phyloP scores from a whole-genome alignment of 305 asterid species.

The Rubia occidens region DNA sequence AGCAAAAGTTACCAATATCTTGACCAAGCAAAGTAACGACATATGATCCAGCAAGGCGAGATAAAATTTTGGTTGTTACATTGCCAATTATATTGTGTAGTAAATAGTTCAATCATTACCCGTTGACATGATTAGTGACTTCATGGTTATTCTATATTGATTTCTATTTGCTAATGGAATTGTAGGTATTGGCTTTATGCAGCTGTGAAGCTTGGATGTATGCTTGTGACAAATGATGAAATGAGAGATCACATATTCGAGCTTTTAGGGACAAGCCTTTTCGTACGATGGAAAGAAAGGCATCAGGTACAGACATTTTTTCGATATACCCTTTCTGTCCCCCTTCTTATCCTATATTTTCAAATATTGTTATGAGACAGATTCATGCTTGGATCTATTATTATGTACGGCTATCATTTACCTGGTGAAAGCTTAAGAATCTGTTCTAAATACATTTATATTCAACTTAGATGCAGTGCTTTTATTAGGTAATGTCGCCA shows the following conservation, averaged over 20 bases:
- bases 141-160: not conserved
- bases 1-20: too few relatives aligned
- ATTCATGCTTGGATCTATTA: not conserved
- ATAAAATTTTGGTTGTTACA: too few relatives aligned
- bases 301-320: slow-evolving; percentile 52
- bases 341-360: not conserved
- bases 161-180: not conserved
- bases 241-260: slow-evolving; percentile 99
- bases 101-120: not conserved
- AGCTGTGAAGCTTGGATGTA: slow-evolving; percentile 73
- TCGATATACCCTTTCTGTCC: not conserved
- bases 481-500: not conserved
- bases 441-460: not conserved
- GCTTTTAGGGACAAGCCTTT: slow-evolving; percentile 74
- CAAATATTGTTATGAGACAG: not conserved
- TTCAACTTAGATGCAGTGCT: not conserved
- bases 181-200: slow-evolving; percentile 95
- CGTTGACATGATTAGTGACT: not conserved
- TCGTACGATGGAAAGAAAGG: slow-evolving; percentile 83
- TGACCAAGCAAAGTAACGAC: not conserved
- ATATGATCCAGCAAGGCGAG: not conserved
- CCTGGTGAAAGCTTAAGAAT: not conserved
- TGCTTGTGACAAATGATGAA: slow-evolving; percentile 90
- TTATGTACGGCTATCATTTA: not conserved
- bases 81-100: not conserved